These are phyloP conservation scores for Penicillium cinerascens DNA, from an alignment of 495 filamentous ascomycete genomes.

Conservation along the genomic window DNA sequence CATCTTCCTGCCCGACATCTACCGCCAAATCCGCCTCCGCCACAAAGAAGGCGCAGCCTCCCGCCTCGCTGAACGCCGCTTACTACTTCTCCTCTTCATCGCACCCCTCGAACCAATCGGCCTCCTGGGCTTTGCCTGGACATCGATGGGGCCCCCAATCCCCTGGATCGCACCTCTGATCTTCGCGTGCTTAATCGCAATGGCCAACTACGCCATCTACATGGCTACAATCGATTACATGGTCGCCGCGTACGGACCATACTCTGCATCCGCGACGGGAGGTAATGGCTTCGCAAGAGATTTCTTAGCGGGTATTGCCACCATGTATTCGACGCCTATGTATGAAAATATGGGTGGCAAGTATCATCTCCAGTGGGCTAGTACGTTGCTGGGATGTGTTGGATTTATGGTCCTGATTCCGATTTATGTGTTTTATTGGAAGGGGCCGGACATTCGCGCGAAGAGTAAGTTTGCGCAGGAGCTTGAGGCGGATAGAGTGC, in stretches of 20 bases:
- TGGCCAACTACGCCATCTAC: constrained; percentile 69
- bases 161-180: constrained; percentile 62
- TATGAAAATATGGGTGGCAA: constrained; percentile 31
- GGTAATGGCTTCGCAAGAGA: constrained; percentile 45
- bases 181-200: constrained; percentile 58
- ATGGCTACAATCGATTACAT: constrained; percentile 86
- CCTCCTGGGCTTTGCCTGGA: constrained; percentile 67
- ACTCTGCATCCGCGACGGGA: constrained; percentile 74
- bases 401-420: constrained; percentile 42
- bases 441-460: constrained; percentile 42
- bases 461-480: constrained; percentile 46
- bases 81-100: constrained; percentile 55
- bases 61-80: constrained; percentile 55
- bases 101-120: constrained; percentile 65
- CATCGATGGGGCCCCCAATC: constrained; percentile 54
- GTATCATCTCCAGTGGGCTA: constrained; percentile 38
- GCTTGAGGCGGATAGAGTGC: constrained; percentile 22
- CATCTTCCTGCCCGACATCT: constrained; percentile 61
- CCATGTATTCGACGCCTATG: constrained; percentile 12
- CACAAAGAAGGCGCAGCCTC: constrained; percentile 46
- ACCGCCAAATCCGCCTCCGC: constrained; percentile 45
- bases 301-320: constrained; percentile 34
- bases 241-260: constrained; percentile 76
- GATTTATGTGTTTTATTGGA: constrained; percentile 50
- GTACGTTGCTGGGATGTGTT: constrained; percentile 41